Evolutionary conservation across 208 protist genomes (phyloP).

Genomic region (Vickermania ingenoplastis): DNA sequence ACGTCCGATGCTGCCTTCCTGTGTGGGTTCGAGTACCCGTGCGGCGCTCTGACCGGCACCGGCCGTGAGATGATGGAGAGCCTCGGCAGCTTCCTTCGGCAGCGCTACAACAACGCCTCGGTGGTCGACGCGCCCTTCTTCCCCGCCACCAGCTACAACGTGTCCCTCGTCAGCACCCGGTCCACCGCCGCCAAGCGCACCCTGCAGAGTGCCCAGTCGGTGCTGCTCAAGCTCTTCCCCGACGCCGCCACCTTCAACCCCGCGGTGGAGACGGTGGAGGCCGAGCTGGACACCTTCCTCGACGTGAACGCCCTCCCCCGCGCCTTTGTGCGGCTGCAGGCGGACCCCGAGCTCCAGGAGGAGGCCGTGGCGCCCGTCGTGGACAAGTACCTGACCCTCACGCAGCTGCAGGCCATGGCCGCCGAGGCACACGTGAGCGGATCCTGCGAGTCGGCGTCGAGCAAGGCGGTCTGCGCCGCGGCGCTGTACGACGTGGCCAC

Average conservation of each 20-base stretch:
- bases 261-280: constrained; percentile 26
- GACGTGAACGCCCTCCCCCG: constrained; percentile 21
- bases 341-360: constrained; percentile 9
- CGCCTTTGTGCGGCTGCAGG: constrained; percentile 13
- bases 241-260: constrained; percentile 26
- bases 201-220: constrained; percentile 37
- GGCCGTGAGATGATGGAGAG: constrained; percentile 27
- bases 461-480: constrained; percentile 17
- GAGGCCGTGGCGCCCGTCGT: constrained; percentile 10
- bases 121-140: constrained; percentile 15
- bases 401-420: constrained; percentile 22
- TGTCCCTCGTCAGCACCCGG: constrained; percentile 31
- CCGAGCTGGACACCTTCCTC: constrained; percentile 27
- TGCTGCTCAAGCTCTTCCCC: constrained; percentile 35
- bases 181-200: constrained; percentile 47
- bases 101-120: constrained; percentile 22
- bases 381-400: constrained; percentile 29
- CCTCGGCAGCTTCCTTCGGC: constrained; percentile 25
- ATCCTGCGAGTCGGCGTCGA: constrained; percentile 16
- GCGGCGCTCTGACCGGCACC: constrained; percentile 27
- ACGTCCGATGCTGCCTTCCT: constrained; percentile 15
- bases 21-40: constrained; percentile 28
- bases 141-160: constrained; percentile 26
- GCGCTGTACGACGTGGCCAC: constrained; percentile 34
- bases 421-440: constrained; percentile 25